These are phyloP conservation scores for Tetrahymena thermophila DNA, from an alignment of 73 alveolate species.

Conservation along the genomic window DNA sequence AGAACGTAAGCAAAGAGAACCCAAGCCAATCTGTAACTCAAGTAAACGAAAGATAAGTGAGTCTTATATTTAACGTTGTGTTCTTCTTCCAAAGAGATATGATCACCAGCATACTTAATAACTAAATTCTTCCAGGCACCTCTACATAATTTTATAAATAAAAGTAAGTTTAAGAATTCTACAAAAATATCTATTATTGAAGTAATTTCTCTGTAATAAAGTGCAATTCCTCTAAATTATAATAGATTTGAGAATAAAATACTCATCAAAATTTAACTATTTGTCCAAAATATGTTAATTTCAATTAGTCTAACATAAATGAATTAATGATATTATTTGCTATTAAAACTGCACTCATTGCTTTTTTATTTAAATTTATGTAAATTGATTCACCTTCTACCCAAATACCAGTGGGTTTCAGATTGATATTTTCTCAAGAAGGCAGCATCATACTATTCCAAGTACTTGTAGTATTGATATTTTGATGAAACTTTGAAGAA, in stretches of 20 bases:
- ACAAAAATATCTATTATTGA: neutral
- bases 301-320: neutral
- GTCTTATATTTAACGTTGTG: constrained; percentile 40
- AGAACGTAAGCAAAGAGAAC: constrained; percentile 18
- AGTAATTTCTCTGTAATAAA: neutral
- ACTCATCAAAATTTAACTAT: neutral
- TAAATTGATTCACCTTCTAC: neutral
- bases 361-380: neutral
- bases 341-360: neutral
- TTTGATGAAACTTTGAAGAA: neutral
- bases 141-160: constrained; percentile 2
- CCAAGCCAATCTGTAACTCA: constrained; percentile 43
- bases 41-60: constrained; percentile 32
- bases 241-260: neutral
- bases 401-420: constrained; percentile 1
- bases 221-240: neutral
- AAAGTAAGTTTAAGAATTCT: neutral
- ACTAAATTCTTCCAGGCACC: constrained; percentile 28
- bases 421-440: neutral
- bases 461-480: neutral
- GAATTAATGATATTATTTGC: neutral
- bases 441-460: neutral
- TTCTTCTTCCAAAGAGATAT: constrained; percentile 37
- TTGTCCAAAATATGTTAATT: neutral
- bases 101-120: constrained; percentile 36